A percentile compares a stretch with the other conserved stretches of the same genome.
Evolutionary conservation across 1,284 basidiomycete species (phyloP).

Genomic region (Xerocomus nothofagi): DNA sequence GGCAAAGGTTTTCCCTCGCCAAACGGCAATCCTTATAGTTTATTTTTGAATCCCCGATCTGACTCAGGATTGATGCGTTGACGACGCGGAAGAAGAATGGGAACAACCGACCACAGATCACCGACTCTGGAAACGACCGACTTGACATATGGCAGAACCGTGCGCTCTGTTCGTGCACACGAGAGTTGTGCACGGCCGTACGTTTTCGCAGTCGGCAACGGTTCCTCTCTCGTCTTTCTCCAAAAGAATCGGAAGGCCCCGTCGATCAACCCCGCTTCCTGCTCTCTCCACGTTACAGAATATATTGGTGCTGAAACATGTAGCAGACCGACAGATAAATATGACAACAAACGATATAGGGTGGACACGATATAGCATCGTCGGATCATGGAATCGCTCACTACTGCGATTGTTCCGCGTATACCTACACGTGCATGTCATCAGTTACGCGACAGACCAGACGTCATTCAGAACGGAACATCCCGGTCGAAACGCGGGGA

Average conservation of each 20-base stretch:
- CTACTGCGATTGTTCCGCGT: conserved; percentile 46
- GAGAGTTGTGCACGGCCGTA: too few relatives aligned
- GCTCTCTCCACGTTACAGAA: not conserved
- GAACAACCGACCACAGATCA: too few relatives aligned
- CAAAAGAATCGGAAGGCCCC: too few relatives aligned
- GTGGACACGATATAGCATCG: not conserved
- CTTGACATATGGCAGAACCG: too few relatives aligned
- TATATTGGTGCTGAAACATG: conserved; percentile 1
- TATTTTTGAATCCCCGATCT: too few relatives aligned
- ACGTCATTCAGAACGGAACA: not conserved
- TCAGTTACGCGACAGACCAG: not conserved
- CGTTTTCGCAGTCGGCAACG: not conserved
- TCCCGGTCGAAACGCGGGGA: not conserved
- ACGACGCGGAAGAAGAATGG: too few relatives aligned
- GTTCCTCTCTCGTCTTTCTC: too few relatives aligned
- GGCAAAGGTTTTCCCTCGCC: too few relatives aligned
- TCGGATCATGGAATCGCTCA: not conserved
- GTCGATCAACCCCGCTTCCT: not conserved
- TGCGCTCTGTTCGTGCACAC: too few relatives aligned
- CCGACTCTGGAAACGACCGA: too few relatives aligned
- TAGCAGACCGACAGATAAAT: not conserved
- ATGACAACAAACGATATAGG: not conserved
- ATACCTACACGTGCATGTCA: conserved; percentile 37
- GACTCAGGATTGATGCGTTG: too few relatives aligned
- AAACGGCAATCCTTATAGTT: too few relatives aligned